Conservation (phyloP, 2,329 filamentous ascomycete genomes). For the Lachnellula subtilissima region DNA sequence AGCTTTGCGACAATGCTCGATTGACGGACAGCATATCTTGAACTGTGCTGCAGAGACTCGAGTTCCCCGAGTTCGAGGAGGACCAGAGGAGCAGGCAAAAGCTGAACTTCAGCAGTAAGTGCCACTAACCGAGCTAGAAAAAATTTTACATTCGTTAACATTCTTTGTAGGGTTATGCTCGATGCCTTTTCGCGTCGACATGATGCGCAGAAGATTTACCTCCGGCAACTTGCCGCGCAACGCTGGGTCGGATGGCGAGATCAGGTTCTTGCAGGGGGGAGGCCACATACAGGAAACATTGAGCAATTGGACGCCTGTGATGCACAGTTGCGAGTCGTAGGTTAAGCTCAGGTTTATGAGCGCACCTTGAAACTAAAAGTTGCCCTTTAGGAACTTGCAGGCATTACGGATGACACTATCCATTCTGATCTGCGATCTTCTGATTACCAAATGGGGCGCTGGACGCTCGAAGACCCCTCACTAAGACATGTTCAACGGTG, state of each 20-base stretch:
- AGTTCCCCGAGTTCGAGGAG: constrained; percentile 49
- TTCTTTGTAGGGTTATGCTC: constrained; percentile 42
- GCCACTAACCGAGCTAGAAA: background rate
- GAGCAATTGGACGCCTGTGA: constrained; percentile 51
- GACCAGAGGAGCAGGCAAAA: constrained; percentile 55
- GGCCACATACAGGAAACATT: constrained; percentile 43
- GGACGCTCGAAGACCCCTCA: constrained; percentile 59
- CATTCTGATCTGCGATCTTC: constrained; percentile 51
- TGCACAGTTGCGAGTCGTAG: constrained; percentile 51
- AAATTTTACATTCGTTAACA: constrained; percentile 22
- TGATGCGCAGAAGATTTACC: constrained; percentile 60
- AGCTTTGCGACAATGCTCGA: constrained; percentile 54
- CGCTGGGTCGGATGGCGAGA: constrained; percentile 54
- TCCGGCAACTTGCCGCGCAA: constrained; percentile 56
- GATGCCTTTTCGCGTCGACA: constrained; percentile 59
- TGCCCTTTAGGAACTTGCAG: constrained; percentile 47
- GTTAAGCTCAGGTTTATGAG: constrained; percentile 25
- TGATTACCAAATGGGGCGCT: constrained; percentile 53
- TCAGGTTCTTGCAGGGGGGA: constrained; percentile 47
- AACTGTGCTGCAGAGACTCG: constrained; percentile 59
- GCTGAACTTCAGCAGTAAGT: constrained; percentile 59
- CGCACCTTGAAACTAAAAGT: background rate
- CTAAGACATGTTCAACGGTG: constrained; percentile 54
- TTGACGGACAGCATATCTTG: constrained; percentile 61
- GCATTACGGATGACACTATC: constrained; percentile 54